Evolutionary conservation across 768 basidiomycete genomes (phyloP), one percentile per base, ranked within the genome.

Genomic region (Hortiboletus campestris): DNA sequence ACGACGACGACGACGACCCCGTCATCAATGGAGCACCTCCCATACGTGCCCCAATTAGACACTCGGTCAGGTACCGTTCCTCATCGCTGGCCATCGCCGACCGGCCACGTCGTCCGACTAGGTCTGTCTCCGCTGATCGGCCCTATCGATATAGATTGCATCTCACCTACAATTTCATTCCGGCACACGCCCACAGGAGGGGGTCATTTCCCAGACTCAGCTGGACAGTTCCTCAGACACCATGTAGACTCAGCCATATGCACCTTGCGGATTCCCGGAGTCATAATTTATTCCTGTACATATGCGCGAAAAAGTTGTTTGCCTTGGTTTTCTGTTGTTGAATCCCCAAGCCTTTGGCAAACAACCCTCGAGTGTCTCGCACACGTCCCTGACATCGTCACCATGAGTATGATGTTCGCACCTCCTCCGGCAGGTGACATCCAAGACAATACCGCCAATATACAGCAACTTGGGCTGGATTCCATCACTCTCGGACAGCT

Each of bases 401-500:
- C 13, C 51, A 64, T 66, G 54, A 72, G 39, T 31, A 74, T 76
- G 75, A 69, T 69, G n/a, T 68, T 74, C 54, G 65, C 68, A 35
- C 65, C 69, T 46, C 60, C 66, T 19, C 61, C 70, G 2, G 57
- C 54, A 16, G 56, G 56, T 16, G 73, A 72, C 56, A 56, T 59
- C 6, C 73, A 77, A 62, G 74, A 73, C 49, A 59, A 58, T 39
- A n/a, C 16, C 28, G 63, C 55, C 62, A 62, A 43, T 47, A 63
- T 64, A 60, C 70, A 72, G 64, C 77, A 75, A 63, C 76, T 73
- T 40, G 78, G 78, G 2, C 75, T 84, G 32, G 86, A 89, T 67
- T 89, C 88, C 17, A 89, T 91, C 64, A 89, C 86, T 10, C 81
- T 92, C 32, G 89, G 89, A 35, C 89, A 92, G 73, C 81, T 91